phyloP scores from a whole-genome alignment of 495 filamentous ascomycete species.

The Copromyces sp. region DNA sequence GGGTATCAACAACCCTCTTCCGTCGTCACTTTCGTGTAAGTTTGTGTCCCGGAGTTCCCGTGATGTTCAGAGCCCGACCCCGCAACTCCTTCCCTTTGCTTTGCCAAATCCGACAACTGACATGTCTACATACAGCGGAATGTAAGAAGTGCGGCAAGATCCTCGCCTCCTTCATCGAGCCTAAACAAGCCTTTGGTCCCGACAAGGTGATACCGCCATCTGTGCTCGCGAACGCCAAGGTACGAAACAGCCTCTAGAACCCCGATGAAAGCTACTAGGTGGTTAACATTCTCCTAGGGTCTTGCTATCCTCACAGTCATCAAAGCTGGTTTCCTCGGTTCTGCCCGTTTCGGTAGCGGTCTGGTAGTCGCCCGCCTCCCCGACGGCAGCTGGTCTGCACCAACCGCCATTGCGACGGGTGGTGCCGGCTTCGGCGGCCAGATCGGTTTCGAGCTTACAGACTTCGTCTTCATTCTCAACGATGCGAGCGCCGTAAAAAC shows the following conservation, averaged over 20 bases:
- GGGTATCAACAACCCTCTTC: slow-evolving; percentile 50
- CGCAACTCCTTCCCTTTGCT: not conserved
- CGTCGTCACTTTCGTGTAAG: slow-evolving; percentile 50
- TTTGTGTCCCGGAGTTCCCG: slow-evolving; percentile 15
- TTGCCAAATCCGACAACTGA: not conserved
- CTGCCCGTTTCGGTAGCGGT: slow-evolving; percentile 84
- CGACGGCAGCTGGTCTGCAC: slow-evolving; percentile 90
- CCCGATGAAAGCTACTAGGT: not conserved
- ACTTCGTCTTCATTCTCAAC: slow-evolving; percentile 98
- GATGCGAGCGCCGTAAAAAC: slow-evolving; percentile 84
- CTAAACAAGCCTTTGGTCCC: slow-evolving; percentile 85
- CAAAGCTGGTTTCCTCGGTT: slow-evolving; percentile 93
- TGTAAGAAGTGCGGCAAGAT: slow-evolving; percentile 91
- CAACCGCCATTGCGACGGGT: slow-evolving; percentile 80
- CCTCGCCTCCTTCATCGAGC: slow-evolving; percentile 88
- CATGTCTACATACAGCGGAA: slow-evolving; percentile 47
- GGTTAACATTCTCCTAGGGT: slow-evolving; percentile 44
- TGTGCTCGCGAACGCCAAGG: slow-evolving; percentile 85
- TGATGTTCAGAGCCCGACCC: not conserved
- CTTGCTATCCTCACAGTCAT: slow-evolving; percentile 90
- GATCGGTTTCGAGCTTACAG: slow-evolving; percentile 94
- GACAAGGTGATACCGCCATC: slow-evolving; percentile 96
- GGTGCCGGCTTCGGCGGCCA: slow-evolving; percentile 94
- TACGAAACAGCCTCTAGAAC: slow-evolving; percentile 27
- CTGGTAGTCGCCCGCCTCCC: slow-evolving; percentile 87